Conservation (phyloP, 2,329 filamentous ascomycete species). For the Pseudogymnoascus destructans region DNA sequence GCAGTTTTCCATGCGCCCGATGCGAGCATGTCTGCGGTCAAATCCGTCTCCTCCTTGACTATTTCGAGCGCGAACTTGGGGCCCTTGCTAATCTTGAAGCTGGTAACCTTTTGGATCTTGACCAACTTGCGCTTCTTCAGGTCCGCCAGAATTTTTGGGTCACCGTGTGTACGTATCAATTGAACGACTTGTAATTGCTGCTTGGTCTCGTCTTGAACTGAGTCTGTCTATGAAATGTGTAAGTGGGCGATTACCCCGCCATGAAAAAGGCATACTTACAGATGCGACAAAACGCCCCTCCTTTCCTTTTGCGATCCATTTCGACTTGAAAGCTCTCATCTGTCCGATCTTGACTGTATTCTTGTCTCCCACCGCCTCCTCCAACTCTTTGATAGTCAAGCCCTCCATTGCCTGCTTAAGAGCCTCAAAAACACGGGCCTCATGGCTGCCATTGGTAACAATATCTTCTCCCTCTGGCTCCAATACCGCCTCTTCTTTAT, state of each 20-base stretch:
- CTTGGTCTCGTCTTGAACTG: conserved; percentile 67
- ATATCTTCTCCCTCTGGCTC: conserved; percentile 65
- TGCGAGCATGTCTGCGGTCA: conserved; percentile 85
- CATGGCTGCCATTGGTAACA: conserved; percentile 63
- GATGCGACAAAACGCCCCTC: conserved; percentile 41
- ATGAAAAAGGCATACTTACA: conserved; percentile 28
- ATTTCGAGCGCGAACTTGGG: conserved; percentile 81
- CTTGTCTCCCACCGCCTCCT: conserved; percentile 58
- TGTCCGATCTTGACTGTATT: conserved; percentile 71
- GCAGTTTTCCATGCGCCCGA: conserved; percentile 85
- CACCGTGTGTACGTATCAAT: conserved; percentile 52
- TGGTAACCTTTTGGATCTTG: conserved; percentile 68
- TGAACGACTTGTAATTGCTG: conserved; percentile 64
- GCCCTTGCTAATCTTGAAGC: conserved; percentile 74
- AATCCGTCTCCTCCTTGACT: conserved; percentile 83
- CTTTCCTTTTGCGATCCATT: conserved; percentile 53
- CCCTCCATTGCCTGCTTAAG: conserved; percentile 62
- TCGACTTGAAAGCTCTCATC: conserved; percentile 81
- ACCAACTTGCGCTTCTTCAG: conserved; percentile 88
- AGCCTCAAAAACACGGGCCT: conserved; percentile 70
- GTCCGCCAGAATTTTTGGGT: conserved; percentile 66
- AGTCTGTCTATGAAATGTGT: conserved; percentile 38
- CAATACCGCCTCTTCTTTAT: conserved; percentile 62
- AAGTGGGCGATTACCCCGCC: neutral
- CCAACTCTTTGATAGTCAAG: conserved; percentile 63